phyloP scores from a whole-genome alignment of 768 basidiomycete species.

The Rhizopogon sp. region DNA sequence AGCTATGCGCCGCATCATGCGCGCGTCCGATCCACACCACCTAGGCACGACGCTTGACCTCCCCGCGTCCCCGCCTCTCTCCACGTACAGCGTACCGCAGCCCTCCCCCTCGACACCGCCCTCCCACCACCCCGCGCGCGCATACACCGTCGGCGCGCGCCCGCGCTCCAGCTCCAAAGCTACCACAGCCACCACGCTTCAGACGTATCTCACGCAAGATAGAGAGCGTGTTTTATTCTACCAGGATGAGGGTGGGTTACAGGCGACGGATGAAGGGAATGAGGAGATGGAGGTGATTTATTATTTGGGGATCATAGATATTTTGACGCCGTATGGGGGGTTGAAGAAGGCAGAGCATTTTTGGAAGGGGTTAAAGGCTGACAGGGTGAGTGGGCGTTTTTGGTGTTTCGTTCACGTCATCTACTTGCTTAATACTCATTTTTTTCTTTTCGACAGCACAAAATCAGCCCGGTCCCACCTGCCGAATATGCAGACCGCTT shows the following conservation, averaged over 20 bases:
- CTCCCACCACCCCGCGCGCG: background rate
- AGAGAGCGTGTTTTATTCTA: constrained; percentile 84
- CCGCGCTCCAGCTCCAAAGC: background rate
- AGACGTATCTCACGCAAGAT: constrained; percentile 8
- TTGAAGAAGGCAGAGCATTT: constrained; percentile 82
- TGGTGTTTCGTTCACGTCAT: background rate
- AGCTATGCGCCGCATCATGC: constrained; percentile 83
- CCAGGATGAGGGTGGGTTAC: constrained; percentile 91
- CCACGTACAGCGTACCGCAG: constrained; percentile 22
- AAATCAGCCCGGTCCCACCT: constrained; percentile 91
- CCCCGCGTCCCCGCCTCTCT: constrained; percentile 35
- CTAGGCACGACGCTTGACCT: constrained; percentile 52
- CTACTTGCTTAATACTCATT: background rate
- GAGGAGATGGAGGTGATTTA: constrained; percentile 72
- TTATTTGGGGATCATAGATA: constrained; percentile 96
- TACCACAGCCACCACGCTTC: background rate
- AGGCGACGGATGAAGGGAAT: constrained; percentile 87
- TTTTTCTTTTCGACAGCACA: constrained; percentile 52
- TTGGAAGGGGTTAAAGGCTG: constrained; percentile 87
- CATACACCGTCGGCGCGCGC: background rate
- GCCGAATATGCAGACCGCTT: constrained; percentile 86
- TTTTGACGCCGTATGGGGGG: constrained; percentile 80
- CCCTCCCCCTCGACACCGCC: background rate
- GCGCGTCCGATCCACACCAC: constrained; percentile 72
- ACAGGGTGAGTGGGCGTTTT: constrained; percentile 63